Evolutionary conservation across 2,329 filamentous ascomycete genomes (phyloP).

Genomic region (Sporothrix luriei): DNA sequence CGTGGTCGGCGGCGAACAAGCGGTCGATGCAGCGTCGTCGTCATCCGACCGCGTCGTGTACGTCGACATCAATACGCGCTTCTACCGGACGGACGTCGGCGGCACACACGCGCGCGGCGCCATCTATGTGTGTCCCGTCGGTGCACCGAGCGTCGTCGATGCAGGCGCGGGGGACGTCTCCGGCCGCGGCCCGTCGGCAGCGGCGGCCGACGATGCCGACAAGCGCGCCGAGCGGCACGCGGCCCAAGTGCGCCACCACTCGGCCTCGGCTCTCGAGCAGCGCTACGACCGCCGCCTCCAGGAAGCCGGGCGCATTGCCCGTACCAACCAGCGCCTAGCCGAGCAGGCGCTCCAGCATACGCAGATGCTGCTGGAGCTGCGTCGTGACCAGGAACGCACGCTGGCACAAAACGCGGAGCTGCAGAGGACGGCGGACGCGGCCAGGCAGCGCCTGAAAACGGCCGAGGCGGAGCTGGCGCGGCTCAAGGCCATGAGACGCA

Average conservation of each 20-base stretch:
- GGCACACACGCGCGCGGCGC: background rate
- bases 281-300: slow-evolving; percentile 35
- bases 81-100: slow-evolving; percentile 49
- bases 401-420: slow-evolving; percentile 29
- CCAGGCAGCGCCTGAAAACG: background rate
- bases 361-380: slow-evolving; percentile 22
- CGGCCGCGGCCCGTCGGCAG: slow-evolving; percentile 50
- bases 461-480: background rate
- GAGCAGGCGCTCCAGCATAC: slow-evolving; percentile 22
- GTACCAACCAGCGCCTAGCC: slow-evolving; percentile 27
- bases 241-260: slow-evolving; percentile 5
- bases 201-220: slow-evolving; percentile 42
- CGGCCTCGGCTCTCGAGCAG: slow-evolving; percentile 44
- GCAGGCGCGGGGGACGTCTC: too few relatives aligned
- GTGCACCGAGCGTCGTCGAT: slow-evolving; percentile 42
- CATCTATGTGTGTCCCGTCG: slow-evolving; percentile 49
- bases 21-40: slow-evolving; percentile 13
- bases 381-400: slow-evolving; percentile 28
- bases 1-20: slow-evolving; percentile 49
- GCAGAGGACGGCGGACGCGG: slow-evolving; percentile 31
- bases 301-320: slow-evolving; percentile 27
- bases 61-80: slow-evolving; percentile 55
- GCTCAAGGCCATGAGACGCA: background rate
- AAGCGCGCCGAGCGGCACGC: background rate
- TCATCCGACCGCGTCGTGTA: slow-evolving; percentile 48